phyloP scores from a whole-genome alignment of 2,329 filamentous ascomycete genomes.

The Aspergillus sp. region DNA sequence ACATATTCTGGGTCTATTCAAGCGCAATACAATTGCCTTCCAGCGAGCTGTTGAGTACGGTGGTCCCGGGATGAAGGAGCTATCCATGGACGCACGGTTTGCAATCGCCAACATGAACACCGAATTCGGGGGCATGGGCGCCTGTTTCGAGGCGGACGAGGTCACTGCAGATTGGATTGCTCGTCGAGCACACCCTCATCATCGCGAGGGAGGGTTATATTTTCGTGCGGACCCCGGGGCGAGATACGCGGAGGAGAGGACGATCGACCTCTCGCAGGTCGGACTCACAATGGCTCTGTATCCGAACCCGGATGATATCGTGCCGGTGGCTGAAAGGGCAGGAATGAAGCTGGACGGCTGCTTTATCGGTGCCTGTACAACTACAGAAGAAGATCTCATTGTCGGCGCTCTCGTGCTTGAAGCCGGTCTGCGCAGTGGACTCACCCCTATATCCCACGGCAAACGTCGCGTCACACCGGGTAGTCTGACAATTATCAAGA shows the following conservation, averaged over 20 bases:
- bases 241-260: neutral
- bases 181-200: neutral
- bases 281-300: neutral
- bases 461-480: neutral
- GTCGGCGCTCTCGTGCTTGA: neutral
- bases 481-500: neutral
- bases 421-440: neutral
- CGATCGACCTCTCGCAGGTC: neutral
- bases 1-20: neutral
- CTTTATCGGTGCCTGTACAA: slow-evolving; percentile 1
- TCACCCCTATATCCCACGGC: neutral
- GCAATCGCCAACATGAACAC: neutral
- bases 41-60: neutral
- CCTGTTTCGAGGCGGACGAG: neutral
- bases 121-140: neutral
- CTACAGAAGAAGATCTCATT: neutral
- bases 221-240: neutral
- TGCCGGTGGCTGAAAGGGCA: neutral
- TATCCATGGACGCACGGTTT: neutral
- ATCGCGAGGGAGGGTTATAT: neutral
- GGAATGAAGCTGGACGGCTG: neutral
- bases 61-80: neutral
- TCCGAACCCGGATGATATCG: neutral
- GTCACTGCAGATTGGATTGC: neutral
- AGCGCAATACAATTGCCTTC: neutral